Conservation (phyloP, 495 filamentous ascomycete genomes). For the Aspergillus hancockii region DNA sequence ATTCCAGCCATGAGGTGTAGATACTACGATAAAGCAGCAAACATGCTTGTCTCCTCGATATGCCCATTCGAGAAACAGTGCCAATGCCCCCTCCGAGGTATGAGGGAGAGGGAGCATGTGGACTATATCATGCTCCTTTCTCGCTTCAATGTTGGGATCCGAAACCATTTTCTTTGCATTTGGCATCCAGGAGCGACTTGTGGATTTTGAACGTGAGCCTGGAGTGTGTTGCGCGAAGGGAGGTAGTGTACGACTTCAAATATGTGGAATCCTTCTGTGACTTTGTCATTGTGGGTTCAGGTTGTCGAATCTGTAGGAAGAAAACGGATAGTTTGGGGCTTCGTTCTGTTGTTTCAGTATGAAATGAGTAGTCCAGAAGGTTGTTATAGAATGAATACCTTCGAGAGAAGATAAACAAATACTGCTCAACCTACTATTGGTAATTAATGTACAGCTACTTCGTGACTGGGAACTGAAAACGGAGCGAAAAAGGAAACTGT, state of each 20-base stretch:
- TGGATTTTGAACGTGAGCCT: constrained; percentile 3
- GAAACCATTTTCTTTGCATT: background rate
- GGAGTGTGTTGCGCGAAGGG: background rate
- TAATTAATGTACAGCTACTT: too few relatives aligned
- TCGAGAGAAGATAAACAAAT: too few relatives aligned
- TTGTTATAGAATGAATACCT: too few relatives aligned
- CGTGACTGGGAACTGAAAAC: too few relatives aligned
- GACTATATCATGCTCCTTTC: background rate
- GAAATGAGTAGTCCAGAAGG: too few relatives aligned
- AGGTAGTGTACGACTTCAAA: constrained; percentile 3
- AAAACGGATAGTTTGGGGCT: background rate
- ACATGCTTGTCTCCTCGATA: constrained; percentile 1
- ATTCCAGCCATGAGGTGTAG: background rate
- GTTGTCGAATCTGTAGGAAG: background rate
- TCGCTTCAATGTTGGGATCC: background rate
- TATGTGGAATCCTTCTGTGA: background rate
- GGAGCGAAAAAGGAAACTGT: too few relatives aligned
- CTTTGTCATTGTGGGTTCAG: background rate
- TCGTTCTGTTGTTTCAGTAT: too few relatives aligned
- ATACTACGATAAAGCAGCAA: too few relatives aligned
- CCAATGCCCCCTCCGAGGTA: background rate
- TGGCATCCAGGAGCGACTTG: constrained; percentile 1
- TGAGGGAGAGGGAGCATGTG: background rate
- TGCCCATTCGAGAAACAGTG: constrained; percentile 8
- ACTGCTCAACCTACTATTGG: too few relatives aligned